Percentiles rank a stretch among this genome's conserved stretches.
phyloP scores from a whole-genome alignment of 768 basidiomycete genomes.

The Hirschioporus abietinus region DNA sequence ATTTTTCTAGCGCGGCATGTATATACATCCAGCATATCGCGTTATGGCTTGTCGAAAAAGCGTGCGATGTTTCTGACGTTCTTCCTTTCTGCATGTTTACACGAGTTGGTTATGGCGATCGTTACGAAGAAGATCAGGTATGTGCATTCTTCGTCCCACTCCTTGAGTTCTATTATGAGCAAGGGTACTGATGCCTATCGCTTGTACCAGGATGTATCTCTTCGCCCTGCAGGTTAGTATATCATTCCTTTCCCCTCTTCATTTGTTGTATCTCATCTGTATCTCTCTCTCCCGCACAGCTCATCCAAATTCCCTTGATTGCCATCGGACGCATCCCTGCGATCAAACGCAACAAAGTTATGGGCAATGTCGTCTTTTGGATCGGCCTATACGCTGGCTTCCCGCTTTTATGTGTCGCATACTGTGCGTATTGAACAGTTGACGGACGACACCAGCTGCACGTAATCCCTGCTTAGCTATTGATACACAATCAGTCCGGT shows the following conservation, averaged over 20 bases:
- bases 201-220: constrained; percentile 63
- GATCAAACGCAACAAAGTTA: constrained; percentile 73
- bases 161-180: not conserved
- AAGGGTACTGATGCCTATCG: not conserved
- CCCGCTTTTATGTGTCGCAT: constrained; percentile 85
- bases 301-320: constrained; percentile 91
- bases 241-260: constrained; percentile 1
- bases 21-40: constrained; percentile 81
- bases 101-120: constrained; percentile 95
- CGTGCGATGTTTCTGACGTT: constrained; percentile 94
- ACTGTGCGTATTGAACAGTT: constrained; percentile 41
- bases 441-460: not conserved
- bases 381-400: constrained; percentile 87
- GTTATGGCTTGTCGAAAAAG: constrained; percentile 67
- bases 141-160: constrained; percentile 25
- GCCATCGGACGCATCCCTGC: constrained; percentile 68
- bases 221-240: constrained; percentile 63
- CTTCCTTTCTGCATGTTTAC: constrained; percentile 80
- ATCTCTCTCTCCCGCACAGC: constrained; percentile 32
- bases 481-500: not conserved
- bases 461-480: too few species aligned
- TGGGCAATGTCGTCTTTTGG: constrained; percentile 92
- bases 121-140: constrained; percentile 90
- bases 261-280: constrained; percentile 6
- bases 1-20: constrained; percentile 92